These are phyloP conservation scores for Cladophialophora carrionii DNA, from an alignment of 2,329 filamentous ascomycete genomes.

Conservation along the genomic window DNA sequence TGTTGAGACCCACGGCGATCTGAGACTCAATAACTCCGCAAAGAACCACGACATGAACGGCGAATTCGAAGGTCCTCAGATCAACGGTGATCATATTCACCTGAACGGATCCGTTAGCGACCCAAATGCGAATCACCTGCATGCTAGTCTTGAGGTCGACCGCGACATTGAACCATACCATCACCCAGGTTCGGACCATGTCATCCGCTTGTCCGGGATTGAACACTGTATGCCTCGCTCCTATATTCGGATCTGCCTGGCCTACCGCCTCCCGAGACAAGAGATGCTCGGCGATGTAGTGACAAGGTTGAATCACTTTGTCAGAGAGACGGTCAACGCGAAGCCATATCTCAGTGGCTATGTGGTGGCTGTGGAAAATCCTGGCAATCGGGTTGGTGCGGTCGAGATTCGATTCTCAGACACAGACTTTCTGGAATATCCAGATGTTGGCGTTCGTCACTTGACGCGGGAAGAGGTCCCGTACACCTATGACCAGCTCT, in stretches of 20 bases:
- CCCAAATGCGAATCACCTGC: neutral
- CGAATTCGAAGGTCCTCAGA: conserved; percentile 1
- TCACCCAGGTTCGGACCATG: conserved; percentile 24
- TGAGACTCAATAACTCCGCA: neutral
- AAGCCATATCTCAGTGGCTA: conserved; percentile 38
- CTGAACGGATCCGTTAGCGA: neutral
- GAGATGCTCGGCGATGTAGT: conserved; percentile 17
- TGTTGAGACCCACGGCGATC: neutral
- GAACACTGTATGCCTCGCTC: conserved; percentile 39
- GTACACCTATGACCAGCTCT: conserved; percentile 36
- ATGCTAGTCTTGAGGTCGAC: conserved; percentile 5
- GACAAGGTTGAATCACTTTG: conserved; percentile 28
- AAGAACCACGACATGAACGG: neutral
- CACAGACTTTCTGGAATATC: conserved; percentile 34
- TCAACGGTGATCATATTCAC: conserved; percentile 2
- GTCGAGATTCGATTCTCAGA: conserved; percentile 37
- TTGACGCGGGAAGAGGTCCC: conserved; percentile 31
- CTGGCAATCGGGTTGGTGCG: conserved; percentile 24
- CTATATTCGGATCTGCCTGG: conserved; percentile 38
- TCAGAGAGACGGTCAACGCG: conserved; percentile 33
- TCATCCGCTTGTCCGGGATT: conserved; percentile 36
- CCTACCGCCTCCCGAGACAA: conserved; percentile 31
- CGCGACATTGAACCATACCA: conserved; percentile 8
- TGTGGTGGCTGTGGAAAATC: conserved; percentile 30
- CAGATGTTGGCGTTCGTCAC: conserved; percentile 30